Percentiles rank a stretch among this genome's conserved stretches.
Evolutionary conservation across 345 rosid species (phyloP).

Genomic region (Raphanus sativus): DNA sequence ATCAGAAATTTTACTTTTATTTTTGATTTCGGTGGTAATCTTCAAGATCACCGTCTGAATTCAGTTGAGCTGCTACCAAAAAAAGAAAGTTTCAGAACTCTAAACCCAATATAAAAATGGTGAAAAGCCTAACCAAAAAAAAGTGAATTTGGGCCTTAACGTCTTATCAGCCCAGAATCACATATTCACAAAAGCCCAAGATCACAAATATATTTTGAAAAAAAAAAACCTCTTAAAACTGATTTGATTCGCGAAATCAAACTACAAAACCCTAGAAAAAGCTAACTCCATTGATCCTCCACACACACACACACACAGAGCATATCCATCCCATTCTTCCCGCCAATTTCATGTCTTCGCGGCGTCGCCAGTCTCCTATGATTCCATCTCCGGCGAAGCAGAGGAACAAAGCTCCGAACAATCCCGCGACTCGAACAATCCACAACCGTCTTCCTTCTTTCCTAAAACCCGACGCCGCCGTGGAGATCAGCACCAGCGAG

Average conservation of each 20-base stretch:
- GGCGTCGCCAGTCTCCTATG: constrained; percentile 16
- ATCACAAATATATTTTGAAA: background rate
- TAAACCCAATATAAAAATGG: no score
- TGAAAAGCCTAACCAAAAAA: background rate
- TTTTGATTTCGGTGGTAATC: background rate
- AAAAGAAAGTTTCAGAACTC: no score
- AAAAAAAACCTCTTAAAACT: background rate
- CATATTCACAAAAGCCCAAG: background rate
- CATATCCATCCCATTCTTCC: constrained; percentile 26
- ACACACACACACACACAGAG: background rate
- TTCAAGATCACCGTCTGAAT: background rate
- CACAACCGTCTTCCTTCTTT: constrained; percentile 14
- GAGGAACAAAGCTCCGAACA: constrained; percentile 14
- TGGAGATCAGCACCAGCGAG: constrained; percentile 62
- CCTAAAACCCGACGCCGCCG: constrained; percentile 49
- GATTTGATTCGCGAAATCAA: background rate
- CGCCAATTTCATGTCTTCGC: constrained; percentile 35
- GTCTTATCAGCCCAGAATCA: background rate
- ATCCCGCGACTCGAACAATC: background rate
- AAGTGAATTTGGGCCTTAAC: background rate
- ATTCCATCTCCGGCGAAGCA: constrained; percentile 23
- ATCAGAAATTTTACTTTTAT: no score
- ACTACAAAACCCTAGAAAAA: constrained; percentile 16
- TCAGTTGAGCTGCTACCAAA: background rate
- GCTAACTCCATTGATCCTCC: background rate